Conservation (phyloP, 345 rosid species). For the Jatropha curcas region DNA sequence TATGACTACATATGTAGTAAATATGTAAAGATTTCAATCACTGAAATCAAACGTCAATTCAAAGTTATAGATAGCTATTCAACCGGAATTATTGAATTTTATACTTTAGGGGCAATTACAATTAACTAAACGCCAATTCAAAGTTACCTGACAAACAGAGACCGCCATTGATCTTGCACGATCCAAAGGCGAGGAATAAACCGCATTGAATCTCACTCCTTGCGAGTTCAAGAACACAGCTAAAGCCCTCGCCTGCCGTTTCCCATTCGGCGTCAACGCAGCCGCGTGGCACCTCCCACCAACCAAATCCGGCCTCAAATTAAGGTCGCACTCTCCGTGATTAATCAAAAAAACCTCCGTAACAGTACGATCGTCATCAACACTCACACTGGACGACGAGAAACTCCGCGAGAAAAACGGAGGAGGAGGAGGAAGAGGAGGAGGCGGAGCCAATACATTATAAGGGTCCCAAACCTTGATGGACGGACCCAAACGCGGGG, state of each 20-base stretch:
- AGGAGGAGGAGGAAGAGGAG: conserved; percentile 55
- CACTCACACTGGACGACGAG: conserved; percentile 13
- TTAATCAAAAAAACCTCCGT: conserved; percentile 70
- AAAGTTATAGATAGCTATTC: background rate
- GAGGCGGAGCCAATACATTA: conserved; percentile 80
- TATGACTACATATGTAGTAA: background rate
- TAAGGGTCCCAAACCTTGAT: conserved; percentile 98
- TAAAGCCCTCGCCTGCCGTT: conserved; percentile 91
- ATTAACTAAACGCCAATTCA: background rate
- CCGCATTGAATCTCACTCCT: conserved; percentile 68
- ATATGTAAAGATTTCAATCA: background rate
- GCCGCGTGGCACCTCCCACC: conserved; percentile 78
- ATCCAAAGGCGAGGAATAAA: conserved; percentile 75
- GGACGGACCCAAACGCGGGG: conserved; percentile 85
- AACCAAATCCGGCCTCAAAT: conserved; percentile 68
- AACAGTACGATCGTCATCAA: conserved; percentile 31
- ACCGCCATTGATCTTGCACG: conserved; percentile 84
- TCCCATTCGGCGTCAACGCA: conserved; percentile 66
- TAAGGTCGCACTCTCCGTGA: conserved; percentile 81
- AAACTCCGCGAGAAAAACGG: conserved; percentile 46
- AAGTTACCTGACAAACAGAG: conserved; percentile 73
- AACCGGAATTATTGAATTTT: background rate
- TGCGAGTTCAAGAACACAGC: conserved; percentile 81
- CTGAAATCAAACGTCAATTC: too few relatives aligned
- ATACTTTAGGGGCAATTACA: too few relatives aligned